Percentiles rank a stretch among this genome's conserved stretches.
These are phyloP conservation scores for Pleurotus cornucopiae DNA, from an alignment of 768 basidiomycete species.

Conservation along the genomic window DNA sequence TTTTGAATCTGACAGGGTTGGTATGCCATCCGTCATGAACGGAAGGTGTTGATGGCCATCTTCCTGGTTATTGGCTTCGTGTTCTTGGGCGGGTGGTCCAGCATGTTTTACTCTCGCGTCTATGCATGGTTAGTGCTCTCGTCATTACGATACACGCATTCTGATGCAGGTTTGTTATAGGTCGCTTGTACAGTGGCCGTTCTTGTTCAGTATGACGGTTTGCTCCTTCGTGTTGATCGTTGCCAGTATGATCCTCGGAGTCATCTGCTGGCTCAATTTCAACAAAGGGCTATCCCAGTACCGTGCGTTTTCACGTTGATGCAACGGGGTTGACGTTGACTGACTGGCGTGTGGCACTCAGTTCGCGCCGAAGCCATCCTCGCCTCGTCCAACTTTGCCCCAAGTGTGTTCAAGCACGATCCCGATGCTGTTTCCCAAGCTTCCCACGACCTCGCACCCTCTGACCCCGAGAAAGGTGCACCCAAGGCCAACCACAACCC, in stretches of 20 bases:
- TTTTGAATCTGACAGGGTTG: conserved; percentile 38
- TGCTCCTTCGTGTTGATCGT: conserved; percentile 38
- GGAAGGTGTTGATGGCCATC: conserved; percentile 30
- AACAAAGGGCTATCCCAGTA: conserved; percentile 52
- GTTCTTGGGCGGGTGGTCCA: conserved; percentile 31
- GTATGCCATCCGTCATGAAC: conserved; percentile 47
- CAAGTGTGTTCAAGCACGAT: conserved; percentile 33
- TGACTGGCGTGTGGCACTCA: conserved; percentile 14
- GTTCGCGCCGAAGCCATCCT: conserved; percentile 36
- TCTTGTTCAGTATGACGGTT: conserved; percentile 40
- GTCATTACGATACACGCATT: too few species aligned
- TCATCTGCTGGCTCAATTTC: conserved; percentile 49
- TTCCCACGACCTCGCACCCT: conserved; percentile 16
- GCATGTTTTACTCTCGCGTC: conserved; percentile 44
- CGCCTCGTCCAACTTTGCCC: conserved; percentile 32
- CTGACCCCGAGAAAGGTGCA: conserved; percentile 14
- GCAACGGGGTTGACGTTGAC: neutral
- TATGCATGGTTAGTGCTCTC: conserved; percentile 34
- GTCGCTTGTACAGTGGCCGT: conserved; percentile 45
- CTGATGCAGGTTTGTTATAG: conserved; percentile 20
- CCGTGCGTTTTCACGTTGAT: conserved; percentile 29
- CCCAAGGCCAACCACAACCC: neutral
- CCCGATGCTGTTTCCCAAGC: conserved; percentile 5
- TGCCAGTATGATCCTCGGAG: conserved; percentile 39
- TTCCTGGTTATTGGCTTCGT: conserved; percentile 39